Conservation (phyloP, 306 rosid genomes). For the Sophora flavescens region DNA sequence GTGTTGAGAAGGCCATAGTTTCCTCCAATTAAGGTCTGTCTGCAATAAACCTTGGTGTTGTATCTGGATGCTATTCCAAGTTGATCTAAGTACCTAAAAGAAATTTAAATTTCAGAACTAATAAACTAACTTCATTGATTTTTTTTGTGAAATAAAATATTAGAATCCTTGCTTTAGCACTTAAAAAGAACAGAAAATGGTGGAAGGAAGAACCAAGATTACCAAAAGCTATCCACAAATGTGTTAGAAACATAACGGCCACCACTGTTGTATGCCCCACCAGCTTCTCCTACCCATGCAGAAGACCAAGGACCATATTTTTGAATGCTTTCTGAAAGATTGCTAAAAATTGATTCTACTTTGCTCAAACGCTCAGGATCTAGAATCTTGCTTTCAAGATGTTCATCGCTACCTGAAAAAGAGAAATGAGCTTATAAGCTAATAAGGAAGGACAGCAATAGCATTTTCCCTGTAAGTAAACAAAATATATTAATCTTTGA, state of each 20-base stretch:
- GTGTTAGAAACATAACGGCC: constrained; percentile 80
- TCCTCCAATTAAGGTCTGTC: constrained; percentile 93
- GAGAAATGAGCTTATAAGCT: constrained; percentile 28
- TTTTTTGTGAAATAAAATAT: constrained; percentile 6
- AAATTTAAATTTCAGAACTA: constrained; percentile 29
- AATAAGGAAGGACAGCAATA: constrained; percentile 11
- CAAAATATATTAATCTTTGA: background rate
- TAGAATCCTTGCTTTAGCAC: background rate
- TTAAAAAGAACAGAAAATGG: constrained; percentile 18
- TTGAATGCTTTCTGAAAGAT: constrained; percentile 62
- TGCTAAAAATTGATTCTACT: constrained; percentile 56
- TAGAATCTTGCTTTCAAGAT: constrained; percentile 66
- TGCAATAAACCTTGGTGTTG: constrained; percentile 83
- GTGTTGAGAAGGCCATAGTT: constrained; percentile 89
- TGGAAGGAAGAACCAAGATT: constrained; percentile 51
- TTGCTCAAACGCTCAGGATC: constrained; percentile 70
- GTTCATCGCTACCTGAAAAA: constrained; percentile 70
- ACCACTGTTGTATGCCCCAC: constrained; percentile 96
- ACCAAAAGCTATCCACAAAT: constrained; percentile 93
- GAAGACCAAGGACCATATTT: constrained; percentile 81
- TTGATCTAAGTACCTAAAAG: constrained; percentile 93
- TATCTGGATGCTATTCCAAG: constrained; percentile 91
- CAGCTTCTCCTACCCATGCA: constrained; percentile 98
- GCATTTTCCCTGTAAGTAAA: constrained; percentile 8
- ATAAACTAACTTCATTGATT: background rate